phyloP scores from a whole-genome alignment of 2,329 filamentous ascomycete genomes.

The Botrytis hyacinthi region DNA sequence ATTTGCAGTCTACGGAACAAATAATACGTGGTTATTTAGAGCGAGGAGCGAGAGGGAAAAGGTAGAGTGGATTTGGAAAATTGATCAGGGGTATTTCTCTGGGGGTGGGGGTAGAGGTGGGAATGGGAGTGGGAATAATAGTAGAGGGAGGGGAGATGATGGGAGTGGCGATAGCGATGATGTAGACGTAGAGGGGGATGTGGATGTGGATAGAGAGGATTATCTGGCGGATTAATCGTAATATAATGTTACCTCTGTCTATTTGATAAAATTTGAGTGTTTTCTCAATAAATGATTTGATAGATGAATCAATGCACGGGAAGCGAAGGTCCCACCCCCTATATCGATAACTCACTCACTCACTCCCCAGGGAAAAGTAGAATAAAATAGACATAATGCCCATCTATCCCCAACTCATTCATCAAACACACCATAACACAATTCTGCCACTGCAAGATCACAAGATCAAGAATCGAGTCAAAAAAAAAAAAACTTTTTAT shows the following conservation, averaged over 20 bases:
- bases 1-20: slow-evolving; percentile 90
- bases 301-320: no score
- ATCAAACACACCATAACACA: background rate
- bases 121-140: background rate
- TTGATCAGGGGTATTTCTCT: slow-evolving; percentile 64
- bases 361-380: background rate
- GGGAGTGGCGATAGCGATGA: background rate
- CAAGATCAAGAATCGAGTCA: background rate
- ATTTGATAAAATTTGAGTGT: no score
- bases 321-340: background rate
- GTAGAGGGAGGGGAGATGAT: background rate
- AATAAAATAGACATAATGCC: no score
- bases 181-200: background rate
- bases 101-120: slow-evolving; percentile 25
- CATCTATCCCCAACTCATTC: background rate
- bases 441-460: background rate
- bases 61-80: slow-evolving; percentile 93
- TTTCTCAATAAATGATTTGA: no score
- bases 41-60: slow-evolving; percentile 87
- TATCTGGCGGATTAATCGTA: slow-evolving; percentile 7
- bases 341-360: background rate
- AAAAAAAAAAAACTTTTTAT: background rate
- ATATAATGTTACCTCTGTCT: background rate
- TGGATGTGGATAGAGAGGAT: slow-evolving; percentile 13
- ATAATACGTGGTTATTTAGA: slow-evolving; percentile 94